Conservation (phyloP, 345 rosid genomes). For the Aquilaria yunnanensis region DNA sequence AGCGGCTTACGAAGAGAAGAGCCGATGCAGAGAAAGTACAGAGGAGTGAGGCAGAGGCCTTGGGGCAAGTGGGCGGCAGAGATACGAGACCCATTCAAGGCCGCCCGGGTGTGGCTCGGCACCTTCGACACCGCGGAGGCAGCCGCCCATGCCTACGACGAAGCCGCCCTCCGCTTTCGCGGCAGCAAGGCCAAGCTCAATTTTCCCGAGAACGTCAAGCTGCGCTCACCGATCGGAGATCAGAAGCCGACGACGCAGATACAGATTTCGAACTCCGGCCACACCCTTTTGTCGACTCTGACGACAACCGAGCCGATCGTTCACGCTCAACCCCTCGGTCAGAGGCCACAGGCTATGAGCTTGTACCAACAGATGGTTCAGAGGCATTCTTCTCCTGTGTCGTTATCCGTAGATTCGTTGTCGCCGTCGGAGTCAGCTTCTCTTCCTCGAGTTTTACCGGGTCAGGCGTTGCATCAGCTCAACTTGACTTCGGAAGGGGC, state of each 20-base stretch:
- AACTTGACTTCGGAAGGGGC: not conserved
- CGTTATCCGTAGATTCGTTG: not conserved
- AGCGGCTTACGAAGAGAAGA: constrained; percentile 18
- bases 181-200: constrained; percentile 95
- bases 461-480: constrained; percentile 8
- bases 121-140: constrained; percentile 86
- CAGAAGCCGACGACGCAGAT: constrained; percentile 20
- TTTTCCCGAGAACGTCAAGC: constrained; percentile 92
- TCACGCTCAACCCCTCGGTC: constrained; percentile 15
- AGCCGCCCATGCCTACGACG: constrained; percentile 87
- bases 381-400: constrained; percentile 24
- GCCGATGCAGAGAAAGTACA: constrained; percentile 47
- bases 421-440: constrained; percentile 19
- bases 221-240: constrained; percentile 24
- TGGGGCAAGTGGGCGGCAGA: constrained; percentile 99
- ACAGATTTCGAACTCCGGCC: constrained; percentile 28
- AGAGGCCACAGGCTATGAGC: constrained; percentile 21
- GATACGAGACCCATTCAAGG: constrained; percentile 84
- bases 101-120: constrained; percentile 90
- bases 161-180: constrained; percentile 75
- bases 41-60: constrained; percentile 90
- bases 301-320: constrained; percentile 19
- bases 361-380: constrained; percentile 32
- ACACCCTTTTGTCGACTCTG: constrained; percentile 31
- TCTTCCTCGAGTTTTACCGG: constrained; percentile 13